These are phyloP conservation scores for Mucuna pruriens DNA, from an alignment of 306 rosid genomes.

Conservation along the genomic window DNA sequence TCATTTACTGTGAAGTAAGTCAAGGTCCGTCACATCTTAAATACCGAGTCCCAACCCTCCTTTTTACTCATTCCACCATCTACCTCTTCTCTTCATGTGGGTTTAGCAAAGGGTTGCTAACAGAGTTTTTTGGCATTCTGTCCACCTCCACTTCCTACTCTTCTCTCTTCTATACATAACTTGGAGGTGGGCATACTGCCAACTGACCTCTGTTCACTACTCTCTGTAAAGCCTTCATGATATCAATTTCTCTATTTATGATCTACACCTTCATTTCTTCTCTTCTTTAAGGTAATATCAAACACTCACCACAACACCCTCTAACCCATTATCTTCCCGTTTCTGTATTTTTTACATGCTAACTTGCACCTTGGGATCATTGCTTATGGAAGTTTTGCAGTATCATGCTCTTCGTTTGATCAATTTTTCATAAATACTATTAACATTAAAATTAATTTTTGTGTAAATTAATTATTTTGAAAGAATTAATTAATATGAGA, in stretches of 20 bases:
- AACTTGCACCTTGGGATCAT: neutral
- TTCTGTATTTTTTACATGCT: neutral
- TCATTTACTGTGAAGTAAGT: neutral
- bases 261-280: neutral
- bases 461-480: too few species aligned
- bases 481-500: too few species aligned
- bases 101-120: slow-evolving; percentile 71
- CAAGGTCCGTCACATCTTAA: neutral
- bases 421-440: too few species aligned
- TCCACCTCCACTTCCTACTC: slow-evolving; percentile 75
- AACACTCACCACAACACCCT: neutral
- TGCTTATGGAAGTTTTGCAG: neutral
- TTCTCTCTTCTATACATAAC: neutral
- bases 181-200: slow-evolving; percentile 99
- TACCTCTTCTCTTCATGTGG: slow-evolving; percentile 43
- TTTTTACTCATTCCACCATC: neutral
- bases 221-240: slow-evolving; percentile 81
- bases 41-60: neutral
- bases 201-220: slow-evolving; percentile 76
- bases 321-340: too few species aligned
- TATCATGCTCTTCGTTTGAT: too few species aligned
- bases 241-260: neutral
- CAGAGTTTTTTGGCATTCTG: slow-evolving; percentile 99
- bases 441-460: too few species aligned
- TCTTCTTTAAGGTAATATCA: neutral